Base-by-base conservation (phyloP, 306 rosid species). In the Macrotyloma uniflorum region DNA sequence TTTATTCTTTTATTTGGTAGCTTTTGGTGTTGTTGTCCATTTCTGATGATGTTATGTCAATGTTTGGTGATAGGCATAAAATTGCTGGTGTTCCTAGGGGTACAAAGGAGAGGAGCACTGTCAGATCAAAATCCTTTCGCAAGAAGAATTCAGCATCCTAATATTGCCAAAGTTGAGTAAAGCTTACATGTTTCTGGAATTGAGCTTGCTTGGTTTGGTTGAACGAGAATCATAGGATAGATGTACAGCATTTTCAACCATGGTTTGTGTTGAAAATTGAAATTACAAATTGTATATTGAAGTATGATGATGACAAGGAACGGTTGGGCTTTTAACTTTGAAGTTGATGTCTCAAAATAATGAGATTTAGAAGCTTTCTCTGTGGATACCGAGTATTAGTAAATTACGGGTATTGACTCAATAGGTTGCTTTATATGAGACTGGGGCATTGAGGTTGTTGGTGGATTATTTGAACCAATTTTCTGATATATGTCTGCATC, bases 21-120 rank as follows among this genome's bases (percentile, higher is more conserved):
- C 66, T 77, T 59, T 43, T 22, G 53, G 53, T 11, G 15, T 16
- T 68, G 4, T 22, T 9, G 20, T 49, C 18, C 23, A 30, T 57
- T 9, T 74, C 57, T 79, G 13, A 74, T 43, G 4, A 22, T 58
- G 65, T 30, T 13, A 3, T 71, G 80, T 24, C 22, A 77, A 73
- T n/a, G 9, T 1, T 76, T 77, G 23, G 70, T 77, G 23, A 67
- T 40, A 90, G 92, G 87, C 75, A 72, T 50, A 75, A 14, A 51
- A 45, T 85, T 58, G 76, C 81, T 2, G 80, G 85, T n/a, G 30
- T 59, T 66, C 63, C 38, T 20, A 19, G 1, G 18, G 85, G 59
- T 19, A 74, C 67, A 76, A 64, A 51, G 70, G 79, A 75, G 10
- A 51, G 64, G 46, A 67, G 65, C 79, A 53, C 66, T 75, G n/a